Base-by-base conservation (phyloP, 1,284 basidiomycete genomes). In the Volvariella volvacea region DNA sequence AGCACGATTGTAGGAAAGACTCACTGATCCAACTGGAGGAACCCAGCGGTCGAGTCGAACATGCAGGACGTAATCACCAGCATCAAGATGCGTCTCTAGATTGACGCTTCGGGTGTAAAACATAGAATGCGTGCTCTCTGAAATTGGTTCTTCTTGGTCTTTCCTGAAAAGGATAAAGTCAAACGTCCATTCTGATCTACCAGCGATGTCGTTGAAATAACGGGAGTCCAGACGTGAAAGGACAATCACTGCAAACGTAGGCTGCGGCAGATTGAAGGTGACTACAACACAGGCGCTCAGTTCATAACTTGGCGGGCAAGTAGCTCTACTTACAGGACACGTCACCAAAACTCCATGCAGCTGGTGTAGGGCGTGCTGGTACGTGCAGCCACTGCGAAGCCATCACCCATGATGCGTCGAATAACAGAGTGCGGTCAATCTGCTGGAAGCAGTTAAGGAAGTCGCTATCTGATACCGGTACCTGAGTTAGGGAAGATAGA, bases 1-100 rank as follows among this genome's bases (percentile, higher is more conserved):
- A n/a, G 28, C 16, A 44, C 2, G 9, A 34, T 17, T n/a, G 20
- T 22, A 4, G 21, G 4, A 30, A 12, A 33, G 15, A 39, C 32
- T 17, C 1, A 47, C 54, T 40, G 44, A 59, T 58, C 46, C 57
- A 53, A 32, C 55, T 50, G 22, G 48, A 52, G 52, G 58, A 52
- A 33, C 55, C 45, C 20, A 48, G 41, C 66, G 61, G 52, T 73
- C 68, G 17, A 72, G 45, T 1, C 71, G 65, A 41, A 75, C 76
- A 56, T 78, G 74, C 19, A 76, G 67, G 28, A 75, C 64, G 52
- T 78, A 79, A 25, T 74, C 71, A 7, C 76, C 76, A 1, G 61
- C 61, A 25, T 74, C 67, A 4, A 79, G 58, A 19, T 72, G 53
- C 12, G 67, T 51, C 46, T 74, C 73, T 8, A 72, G 42, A 43